Base-by-base conservation (phyloP, 495 filamentous ascomycete species). In the Schizothecium vesticola region DNA sequence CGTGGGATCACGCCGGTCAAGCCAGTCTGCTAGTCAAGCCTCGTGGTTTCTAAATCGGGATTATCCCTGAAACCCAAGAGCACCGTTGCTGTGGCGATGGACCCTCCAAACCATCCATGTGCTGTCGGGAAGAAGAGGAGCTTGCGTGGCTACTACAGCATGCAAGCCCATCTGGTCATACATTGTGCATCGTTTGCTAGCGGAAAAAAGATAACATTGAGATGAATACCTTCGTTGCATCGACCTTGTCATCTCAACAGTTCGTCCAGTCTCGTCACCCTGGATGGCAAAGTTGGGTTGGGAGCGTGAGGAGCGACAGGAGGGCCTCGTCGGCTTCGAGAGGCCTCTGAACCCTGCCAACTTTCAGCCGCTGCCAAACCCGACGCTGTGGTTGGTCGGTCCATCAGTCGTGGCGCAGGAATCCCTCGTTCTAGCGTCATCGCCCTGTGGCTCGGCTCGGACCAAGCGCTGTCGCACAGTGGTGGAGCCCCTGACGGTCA, bases 321-420 rank as follows among this genome's bases (percentile, higher is more conserved):
- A 43, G 33, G 28, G 28, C 28, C 31, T 12, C 31, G 31, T 33
- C 31, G 31, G 16, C 36, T 19, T 51, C 16, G 36, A 51, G 36
- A 51, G 36, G 36, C 36, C 43, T 51, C 43, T 12, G 31, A 51
- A 51, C 43, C 43, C 43, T 51, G 43, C 7, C 16, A n/a, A 2
- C 19, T 7, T 28, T 68, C 67, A 68, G 67, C 67, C 67, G 67
- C 67, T 64, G 24, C n/a, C 7, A 26, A 68, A 31, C 22, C 51
- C 19, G 43, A 26, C 24, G 55, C 67, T 64, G n/a, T 68, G 67
- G 67, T 68, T 68, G 67, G 67, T 56, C 31, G 24, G 13, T 24
- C 55, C n/a, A 16, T 65, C 63, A 57, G 24, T 21, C 58, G 66
- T 67, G 59, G 59, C 66, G 59, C 66, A 62, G 66, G 33, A 23